Conservation (phyloP, 768 basidiomycete species). For the Lactarius sp. region DNA sequence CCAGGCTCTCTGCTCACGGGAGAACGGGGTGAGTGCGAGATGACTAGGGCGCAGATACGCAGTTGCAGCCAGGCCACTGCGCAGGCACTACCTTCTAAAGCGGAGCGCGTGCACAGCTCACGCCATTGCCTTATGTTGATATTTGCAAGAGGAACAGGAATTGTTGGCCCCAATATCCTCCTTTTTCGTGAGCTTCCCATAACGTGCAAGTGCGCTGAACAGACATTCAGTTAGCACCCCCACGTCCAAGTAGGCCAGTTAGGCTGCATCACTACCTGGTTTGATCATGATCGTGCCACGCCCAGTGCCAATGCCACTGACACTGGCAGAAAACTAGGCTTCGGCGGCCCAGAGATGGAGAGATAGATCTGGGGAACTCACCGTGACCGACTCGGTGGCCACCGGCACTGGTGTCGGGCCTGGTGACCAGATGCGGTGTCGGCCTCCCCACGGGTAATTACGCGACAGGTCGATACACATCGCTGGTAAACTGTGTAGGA, state of each 20-base stretch:
- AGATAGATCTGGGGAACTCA: neutral
- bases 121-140: neutral
- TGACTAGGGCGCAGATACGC: neutral
- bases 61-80: neutral
- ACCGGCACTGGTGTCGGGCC: neutral
- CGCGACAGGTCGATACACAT: neutral
- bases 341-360: neutral
- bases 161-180: neutral
- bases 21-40: neutral
- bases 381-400: neutral
- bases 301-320: neutral
- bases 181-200: neutral
- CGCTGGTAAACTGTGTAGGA: neutral
- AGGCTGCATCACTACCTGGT: neutral
- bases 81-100: neutral
- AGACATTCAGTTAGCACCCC: no score
- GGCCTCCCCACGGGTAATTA: neutral
- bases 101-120: neutral
- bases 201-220: neutral
- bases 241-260: no score
- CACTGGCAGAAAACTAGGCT: neutral
- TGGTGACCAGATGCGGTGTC: neutral
- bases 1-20: neutral
- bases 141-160: neutral
- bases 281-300: neutral